Evolutionary conservation across 352 stramenopile genomes (phyloP).

Genomic region (Thalassiosira livingstoniorum): DNA sequence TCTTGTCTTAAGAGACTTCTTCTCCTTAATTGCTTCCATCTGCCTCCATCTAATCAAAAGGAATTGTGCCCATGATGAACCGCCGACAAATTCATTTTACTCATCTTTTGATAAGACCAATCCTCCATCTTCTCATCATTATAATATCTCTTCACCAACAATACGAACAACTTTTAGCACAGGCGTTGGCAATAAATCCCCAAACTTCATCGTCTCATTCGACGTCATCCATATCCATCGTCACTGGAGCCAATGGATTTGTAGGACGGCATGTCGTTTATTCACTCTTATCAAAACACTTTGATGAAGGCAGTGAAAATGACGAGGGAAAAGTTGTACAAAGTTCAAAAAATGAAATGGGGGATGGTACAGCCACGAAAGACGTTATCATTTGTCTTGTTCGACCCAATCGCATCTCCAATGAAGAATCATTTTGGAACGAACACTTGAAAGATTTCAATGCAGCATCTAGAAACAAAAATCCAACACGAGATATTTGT

Average conservation of each 20-base stretch:
- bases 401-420: constrained; percentile 51
- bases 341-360: neutral
- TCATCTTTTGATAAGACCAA: too few relatives aligned
- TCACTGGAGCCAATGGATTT: constrained; percentile 82
- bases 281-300: constrained; percentile 38
- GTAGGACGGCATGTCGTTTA: constrained; percentile 73
- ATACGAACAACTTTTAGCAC: too few relatives aligned
- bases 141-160: too few relatives aligned
- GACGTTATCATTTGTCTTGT: constrained; percentile 76
- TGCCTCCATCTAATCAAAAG: too few relatives aligned
- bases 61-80: too few relatives aligned
- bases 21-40: too few relatives aligned
- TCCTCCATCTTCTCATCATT: too few relatives aligned
- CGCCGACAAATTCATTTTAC: too few relatives aligned
- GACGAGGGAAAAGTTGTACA: neutral
- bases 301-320: neutral
- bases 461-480: neutral
- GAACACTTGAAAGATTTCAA: constrained; percentile 30
- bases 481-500: neutral
- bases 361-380: constrained; percentile 28
- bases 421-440: constrained; percentile 76
- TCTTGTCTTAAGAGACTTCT: too few relatives aligned
- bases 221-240: constrained; percentile 68
- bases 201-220: too few relatives aligned
- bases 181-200: too few relatives aligned